Percentiles rank a stretch among this genome's conserved stretches.
Conservation (phyloP, 106 monocot species). For the Phalaenopsis equestris region DNA sequence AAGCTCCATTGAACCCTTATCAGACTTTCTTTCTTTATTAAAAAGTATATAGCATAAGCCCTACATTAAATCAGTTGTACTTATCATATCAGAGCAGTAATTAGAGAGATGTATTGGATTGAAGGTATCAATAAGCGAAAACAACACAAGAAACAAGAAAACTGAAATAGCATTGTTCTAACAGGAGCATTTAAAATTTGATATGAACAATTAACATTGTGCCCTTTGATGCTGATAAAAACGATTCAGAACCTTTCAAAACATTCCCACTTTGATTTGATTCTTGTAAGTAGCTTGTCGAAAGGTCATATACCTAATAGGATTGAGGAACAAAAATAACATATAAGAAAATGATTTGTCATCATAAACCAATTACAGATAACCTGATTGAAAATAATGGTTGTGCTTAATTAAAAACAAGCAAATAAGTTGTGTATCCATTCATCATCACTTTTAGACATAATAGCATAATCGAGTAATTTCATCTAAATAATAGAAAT, state of each 20-base stretch:
- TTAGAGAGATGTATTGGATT: not conserved
- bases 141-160: not conserved
- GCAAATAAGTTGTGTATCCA: not conserved
- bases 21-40: too few species aligned
- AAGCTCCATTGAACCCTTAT: not conserved
- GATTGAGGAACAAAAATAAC: not conserved
- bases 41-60: too few species aligned
- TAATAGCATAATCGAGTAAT: too few species aligned
- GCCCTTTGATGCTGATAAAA: constrained; percentile 82
- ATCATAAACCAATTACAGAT: not conserved
- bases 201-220: not conserved
- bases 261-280: constrained; percentile 84
- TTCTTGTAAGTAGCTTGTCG: constrained; percentile 87
- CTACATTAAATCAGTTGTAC: not conserved
- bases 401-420: not conserved
- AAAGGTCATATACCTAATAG: constrained; percentile 85
- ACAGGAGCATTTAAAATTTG: not conserved
- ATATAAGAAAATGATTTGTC: not conserved
- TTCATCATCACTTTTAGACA: too few species aligned
- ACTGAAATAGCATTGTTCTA: not conserved
- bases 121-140: not conserved
- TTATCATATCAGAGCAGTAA: not conserved
- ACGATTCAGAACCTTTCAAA: constrained; percentile 91
- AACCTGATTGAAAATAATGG: not conserved
- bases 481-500: too few species aligned